Base-by-base conservation (phyloP, 208 protist genomes). In the Leptomonas pyrrhocoris region DNA sequence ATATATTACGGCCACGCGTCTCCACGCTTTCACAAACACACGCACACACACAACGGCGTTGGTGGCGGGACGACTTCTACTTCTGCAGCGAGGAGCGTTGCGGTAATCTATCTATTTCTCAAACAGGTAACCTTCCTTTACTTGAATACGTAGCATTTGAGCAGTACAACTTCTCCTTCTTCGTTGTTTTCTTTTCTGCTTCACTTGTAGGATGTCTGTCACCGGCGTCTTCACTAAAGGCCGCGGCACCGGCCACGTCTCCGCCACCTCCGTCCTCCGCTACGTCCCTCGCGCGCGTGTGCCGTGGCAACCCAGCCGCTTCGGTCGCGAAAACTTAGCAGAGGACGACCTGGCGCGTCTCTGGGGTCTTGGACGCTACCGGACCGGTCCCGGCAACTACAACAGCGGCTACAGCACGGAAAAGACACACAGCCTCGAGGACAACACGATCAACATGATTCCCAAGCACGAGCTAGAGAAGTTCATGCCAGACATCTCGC, bases 331-430 rank as follows among this genome's bases (percentile, higher is more conserved):
- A 27, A 97, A 97, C 79, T 80, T 97, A 15, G 80, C 82, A 2
- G 80, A 84, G 31, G 70, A 68, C 9, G 93, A 97, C 71, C 70
- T 97, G 59, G 80, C 83, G 38, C 67, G 56, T 42, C 67, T 95
- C 18, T 97, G 93, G 93, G 80, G 85, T 34, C 57, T 58, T 4
- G 90, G 93, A 28, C 88, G 93, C 45, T 94, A 95, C 77, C 90
- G 90, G 42, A 69, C 58, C 54, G 90, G 90, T 2, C 85, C 85
- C 0, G 90, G 83, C 43, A 93, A 93, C 76, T 94, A 84, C 78
- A 95, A 97, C 83, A 95, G 90, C 82, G 93, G 93, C 57, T 97
- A 95, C 82, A 84, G 77, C 83, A 94, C 90, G 2, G 86, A 89
- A 46, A 88, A 90, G 68, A 93, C 90, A 38, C 81, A 93, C 59